Evolutionary conservation across 495 filamentous ascomycete species (phyloP), one percentile per base, ranked within the genome.

Genomic region (Glonium stellatum): DNA sequence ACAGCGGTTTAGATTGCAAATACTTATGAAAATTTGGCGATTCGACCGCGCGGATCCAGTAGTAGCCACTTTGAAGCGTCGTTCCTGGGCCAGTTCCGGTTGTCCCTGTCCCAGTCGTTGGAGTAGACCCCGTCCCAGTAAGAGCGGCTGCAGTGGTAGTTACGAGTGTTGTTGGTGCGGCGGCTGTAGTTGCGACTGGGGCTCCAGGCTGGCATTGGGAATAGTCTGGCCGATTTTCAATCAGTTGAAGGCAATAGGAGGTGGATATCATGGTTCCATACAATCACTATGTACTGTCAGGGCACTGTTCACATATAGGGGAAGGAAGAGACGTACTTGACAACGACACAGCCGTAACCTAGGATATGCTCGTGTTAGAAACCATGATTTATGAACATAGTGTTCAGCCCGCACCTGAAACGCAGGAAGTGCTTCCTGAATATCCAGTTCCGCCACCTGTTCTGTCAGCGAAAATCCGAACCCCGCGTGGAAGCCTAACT

Each of bases 1-100:
- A 78, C 60, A 73, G 65, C 1, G 78, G 79, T 19, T 72, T 73
- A 9, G 80, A 79, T 72, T 86, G 82, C 22, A 85, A 73, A 69
- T 86, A 86, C 61, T 82, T 79, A 73, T 84, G 83, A 73, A 77
- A 85, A 69, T 85, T 83, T 22, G 83, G 83, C 1, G 75, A 56
- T 35, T 72, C 77, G 0, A 85, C 83, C 0, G 79, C 82, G 9
- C 82, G 81, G 66, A 85, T 79, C 81, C 81, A 86, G 73, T 76
- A 77, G 60, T 80, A 82, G 5, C 78, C 81, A 19, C 67, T 65
- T 59, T 77, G 72, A 1, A 84, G 73, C 0, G 74, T 79, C 10
- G 70, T 67, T 1, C 75, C 74, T 0, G 76, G 75, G 11, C 71
- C 71, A 34, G 62, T 59, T 27, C 71, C 72, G 9, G 65, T 62